Evolutionary conservation across 371 early-diverging fungal species (phyloP).

Genomic region (Capillidium rhysosporum): DNA sequence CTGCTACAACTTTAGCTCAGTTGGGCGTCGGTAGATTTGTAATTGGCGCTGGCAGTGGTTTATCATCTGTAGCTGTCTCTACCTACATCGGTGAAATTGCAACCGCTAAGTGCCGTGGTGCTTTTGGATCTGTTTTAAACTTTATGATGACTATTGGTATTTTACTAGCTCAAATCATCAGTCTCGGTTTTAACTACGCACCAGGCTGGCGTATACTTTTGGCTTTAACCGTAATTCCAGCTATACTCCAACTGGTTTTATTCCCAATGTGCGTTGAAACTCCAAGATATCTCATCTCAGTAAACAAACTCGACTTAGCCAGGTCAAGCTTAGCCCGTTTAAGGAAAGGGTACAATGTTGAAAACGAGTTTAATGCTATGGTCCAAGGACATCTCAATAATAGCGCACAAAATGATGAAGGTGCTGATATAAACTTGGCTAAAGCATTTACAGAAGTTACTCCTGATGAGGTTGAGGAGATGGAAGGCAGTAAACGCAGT

Average conservation of each 20-base stretch:
- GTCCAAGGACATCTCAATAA: conserved; percentile 9
- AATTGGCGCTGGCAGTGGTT: conserved; percentile 64
- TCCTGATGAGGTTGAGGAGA: neutral
- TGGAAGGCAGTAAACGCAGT: conserved; percentile 8
- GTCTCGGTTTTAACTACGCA: conserved; percentile 27
- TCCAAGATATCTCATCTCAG: conserved; percentile 43
- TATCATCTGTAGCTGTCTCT: conserved; percentile 53
- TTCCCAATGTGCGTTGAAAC: conserved; percentile 54
- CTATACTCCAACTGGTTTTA: conserved; percentile 39
- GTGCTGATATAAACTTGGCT: too few relatives aligned
- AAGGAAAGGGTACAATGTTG: conserved; percentile 30
- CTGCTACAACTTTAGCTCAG: conserved; percentile 30
- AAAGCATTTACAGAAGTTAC: neutral
- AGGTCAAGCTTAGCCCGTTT: conserved; percentile 27
- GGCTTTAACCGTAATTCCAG: conserved; percentile 34
- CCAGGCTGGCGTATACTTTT: conserved; percentile 48
- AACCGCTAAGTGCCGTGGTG: conserved; percentile 47
- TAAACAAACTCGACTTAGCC: conserved; percentile 34
- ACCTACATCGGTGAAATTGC: conserved; percentile 67
- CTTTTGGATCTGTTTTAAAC: conserved; percentile 14
- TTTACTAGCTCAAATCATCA: conserved; percentile 34
- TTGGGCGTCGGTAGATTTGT: conserved; percentile 64
- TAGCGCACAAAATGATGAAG: neutral
- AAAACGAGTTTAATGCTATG: conserved; percentile 38
- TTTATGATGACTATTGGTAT: conserved; percentile 63